These are phyloP conservation scores for Raddia distichophylla DNA, from an alignment of 176 grass and related monocot genomes.

Conservation along the genomic window DNA sequence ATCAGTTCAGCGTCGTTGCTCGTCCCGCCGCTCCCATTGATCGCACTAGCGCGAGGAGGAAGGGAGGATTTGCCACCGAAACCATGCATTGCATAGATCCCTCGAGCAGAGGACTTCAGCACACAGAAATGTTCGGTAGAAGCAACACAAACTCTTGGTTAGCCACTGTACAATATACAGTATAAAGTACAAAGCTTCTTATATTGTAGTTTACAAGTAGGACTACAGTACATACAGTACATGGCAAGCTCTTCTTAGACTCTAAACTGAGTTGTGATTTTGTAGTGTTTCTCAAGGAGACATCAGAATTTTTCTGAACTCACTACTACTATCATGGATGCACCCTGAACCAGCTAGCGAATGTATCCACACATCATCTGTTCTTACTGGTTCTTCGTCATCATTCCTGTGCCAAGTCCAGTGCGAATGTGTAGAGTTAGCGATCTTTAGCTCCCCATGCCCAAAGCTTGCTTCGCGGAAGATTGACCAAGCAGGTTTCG, in stretches of 20 bases:
- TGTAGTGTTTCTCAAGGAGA: conserved; percentile 52
- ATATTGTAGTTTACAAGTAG: not conserved
- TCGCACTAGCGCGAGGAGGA: no score
- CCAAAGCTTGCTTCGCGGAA: conserved; percentile 98
- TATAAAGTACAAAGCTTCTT: conserved; percentile 7
- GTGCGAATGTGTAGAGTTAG: conserved; percentile 78
- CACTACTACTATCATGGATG: conserved; percentile 32
- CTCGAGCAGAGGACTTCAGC: not conserved
- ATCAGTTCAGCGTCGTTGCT: no score
- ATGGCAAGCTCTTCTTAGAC: not conserved
- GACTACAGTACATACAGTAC: conserved; percentile 38
- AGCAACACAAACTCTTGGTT: not conserved
- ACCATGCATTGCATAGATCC: no score
- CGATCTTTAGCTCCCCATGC: conserved; percentile 76
- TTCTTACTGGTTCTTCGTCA: conserved; percentile 71
- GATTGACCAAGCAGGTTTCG: conserved; percentile 90
- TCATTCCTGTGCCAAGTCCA: conserved; percentile 99
- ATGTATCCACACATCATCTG: conserved; percentile 89
- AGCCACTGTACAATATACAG: conserved; percentile 32
- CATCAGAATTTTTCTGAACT: conserved; percentile 73
- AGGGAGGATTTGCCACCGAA: no score
- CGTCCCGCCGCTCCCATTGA: no score
- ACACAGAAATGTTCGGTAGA: not conserved
- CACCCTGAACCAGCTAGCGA: conserved; percentile 65
- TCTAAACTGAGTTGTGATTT: not conserved